Evolutionary conservation across 225 moss, liverwort and hornwort genomes (phyloP).

Genomic region (Bryoerythrophyllum caledonicum): DNA sequence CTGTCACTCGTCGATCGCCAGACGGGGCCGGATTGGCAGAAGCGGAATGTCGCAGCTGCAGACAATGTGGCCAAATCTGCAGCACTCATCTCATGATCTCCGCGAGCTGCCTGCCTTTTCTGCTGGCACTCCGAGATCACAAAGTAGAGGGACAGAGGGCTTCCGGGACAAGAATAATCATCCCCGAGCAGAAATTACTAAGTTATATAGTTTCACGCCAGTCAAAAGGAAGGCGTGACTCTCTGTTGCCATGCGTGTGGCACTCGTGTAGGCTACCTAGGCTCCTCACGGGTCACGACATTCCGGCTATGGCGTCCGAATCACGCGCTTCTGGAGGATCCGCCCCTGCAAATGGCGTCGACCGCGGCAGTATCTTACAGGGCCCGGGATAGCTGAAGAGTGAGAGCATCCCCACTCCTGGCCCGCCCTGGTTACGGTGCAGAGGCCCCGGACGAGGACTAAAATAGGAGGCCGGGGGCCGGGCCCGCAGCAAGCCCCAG

Average conservation of each 20-base stretch:
- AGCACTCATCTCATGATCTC: conserved; percentile 13
- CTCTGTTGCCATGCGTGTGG: background rate
- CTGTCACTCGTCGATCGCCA: background rate
- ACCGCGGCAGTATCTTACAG: background rate
- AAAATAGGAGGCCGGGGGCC: no score
- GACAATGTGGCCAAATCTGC: conserved; percentile 16
- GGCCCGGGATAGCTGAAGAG: background rate
- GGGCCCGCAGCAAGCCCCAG: no score
- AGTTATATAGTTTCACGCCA: background rate
- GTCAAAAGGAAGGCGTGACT: background rate
- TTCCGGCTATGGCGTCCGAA: background rate
- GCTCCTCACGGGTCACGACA: conserved; percentile 12
- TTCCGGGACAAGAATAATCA: conserved; percentile 7
- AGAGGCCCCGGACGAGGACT: no score
- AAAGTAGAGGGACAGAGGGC: conserved; percentile 27
- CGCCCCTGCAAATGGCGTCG: background rate
- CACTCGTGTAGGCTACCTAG: background rate
- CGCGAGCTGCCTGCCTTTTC: background rate
- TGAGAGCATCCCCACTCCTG: no score
- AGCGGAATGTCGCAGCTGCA: background rate
- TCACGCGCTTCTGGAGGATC: background rate
- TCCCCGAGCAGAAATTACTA: background rate
- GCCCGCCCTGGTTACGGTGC: no score
- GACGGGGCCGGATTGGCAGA: background rate
- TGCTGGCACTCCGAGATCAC: conserved; percentile 16